phyloP scores from a whole-genome alignment of 352 stramenopile genomes.

The Phytophthora quininea region DNA sequence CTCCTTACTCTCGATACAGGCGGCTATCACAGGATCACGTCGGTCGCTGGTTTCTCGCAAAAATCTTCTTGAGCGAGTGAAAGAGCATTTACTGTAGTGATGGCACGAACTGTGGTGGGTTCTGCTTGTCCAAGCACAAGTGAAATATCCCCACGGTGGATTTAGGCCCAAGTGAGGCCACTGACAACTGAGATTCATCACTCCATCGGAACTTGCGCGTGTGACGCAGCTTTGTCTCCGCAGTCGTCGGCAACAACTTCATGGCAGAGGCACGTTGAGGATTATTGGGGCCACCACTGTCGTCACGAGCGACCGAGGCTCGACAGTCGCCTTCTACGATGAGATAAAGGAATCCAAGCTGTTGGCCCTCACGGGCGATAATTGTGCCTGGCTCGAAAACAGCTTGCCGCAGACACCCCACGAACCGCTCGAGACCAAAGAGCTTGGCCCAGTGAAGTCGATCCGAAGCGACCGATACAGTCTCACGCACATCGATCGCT shows the following conservation, averaged over 20 bases:
- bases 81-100: constrained; percentile 43
- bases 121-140: constrained; percentile 39
- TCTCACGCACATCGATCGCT: constrained; percentile 40
- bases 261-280: constrained; percentile 4
- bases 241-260: constrained; percentile 20
- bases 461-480: constrained; percentile 32
- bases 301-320: constrained; percentile 34
- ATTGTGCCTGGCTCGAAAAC: constrained; percentile 40
- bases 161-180: constrained; percentile 45
- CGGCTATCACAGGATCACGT: constrained; percentile 31
- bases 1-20: constrained; percentile 29
- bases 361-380: constrained; percentile 37
- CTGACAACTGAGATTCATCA: constrained; percentile 28
- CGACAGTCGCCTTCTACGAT: constrained; percentile 49
- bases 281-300: constrained; percentile 5
- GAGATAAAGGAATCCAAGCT: constrained; percentile 34
- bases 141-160: constrained; percentile 48
- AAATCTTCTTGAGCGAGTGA: constrained; percentile 46
- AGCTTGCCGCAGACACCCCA: constrained; percentile 38
- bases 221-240: constrained; percentile 33
- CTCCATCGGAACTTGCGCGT: constrained; percentile 33
- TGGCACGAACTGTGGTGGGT: constrained; percentile 39
- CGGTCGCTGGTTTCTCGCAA: constrained; percentile 45
- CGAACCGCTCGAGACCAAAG: constrained; percentile 43
- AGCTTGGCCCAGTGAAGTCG: constrained; percentile 40